Evolutionary conservation across 1,139 yeast genomes (phyloP), one percentile per base, ranked within the genome.

Genomic region (Taphrina pruni): DNA sequence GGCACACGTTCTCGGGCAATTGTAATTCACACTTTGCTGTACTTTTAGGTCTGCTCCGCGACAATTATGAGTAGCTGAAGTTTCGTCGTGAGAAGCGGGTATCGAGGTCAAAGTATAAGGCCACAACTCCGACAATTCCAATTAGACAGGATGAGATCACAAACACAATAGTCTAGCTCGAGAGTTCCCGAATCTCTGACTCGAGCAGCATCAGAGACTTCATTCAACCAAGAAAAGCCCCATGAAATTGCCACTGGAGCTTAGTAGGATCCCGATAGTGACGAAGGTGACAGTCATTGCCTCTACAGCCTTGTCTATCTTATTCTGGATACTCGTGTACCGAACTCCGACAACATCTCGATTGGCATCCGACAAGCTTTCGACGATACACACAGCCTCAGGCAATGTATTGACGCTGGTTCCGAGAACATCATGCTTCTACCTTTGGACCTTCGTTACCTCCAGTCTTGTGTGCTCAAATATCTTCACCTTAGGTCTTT

Each of bases 371-470:
- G 46, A 41, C 50, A 26, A 26, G 32, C 32, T 26, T 26, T 26
- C 32, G 32, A 26, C 32, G 32, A 26, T 26, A 26, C 8, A 43
- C 14, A 9, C 9, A 1, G 41, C 39, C 21, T 39, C 54, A 32
- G 14, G 12, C 36, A 35, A 43, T 8, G 9, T 35, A 69, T 75
- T 91, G 69, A 93, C 90, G 76, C 80, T 90, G 76, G 85, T 90
- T 6, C 97, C 97, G 3, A 79, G 83, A 32, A 80, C 82, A 67
- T 84, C 89, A 0, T 75, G 88, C 3, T 79, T 79, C 70, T 83
- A 70, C 36, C 96, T 97, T 5, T 89, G 96, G 93, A 90, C 90
- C 0, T 74, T 90, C n/a, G 75, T 87, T 45, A 84, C 90, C 1
- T 83, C 95, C 0, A 83, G 90, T 20, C 89, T 90, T 77, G 87